Percentiles rank a stretch among this genome's conserved stretches.
phyloP scores from a whole-genome alignment of 225 moss, liverwort and hornwort species.

The Neckera pumila region DNA sequence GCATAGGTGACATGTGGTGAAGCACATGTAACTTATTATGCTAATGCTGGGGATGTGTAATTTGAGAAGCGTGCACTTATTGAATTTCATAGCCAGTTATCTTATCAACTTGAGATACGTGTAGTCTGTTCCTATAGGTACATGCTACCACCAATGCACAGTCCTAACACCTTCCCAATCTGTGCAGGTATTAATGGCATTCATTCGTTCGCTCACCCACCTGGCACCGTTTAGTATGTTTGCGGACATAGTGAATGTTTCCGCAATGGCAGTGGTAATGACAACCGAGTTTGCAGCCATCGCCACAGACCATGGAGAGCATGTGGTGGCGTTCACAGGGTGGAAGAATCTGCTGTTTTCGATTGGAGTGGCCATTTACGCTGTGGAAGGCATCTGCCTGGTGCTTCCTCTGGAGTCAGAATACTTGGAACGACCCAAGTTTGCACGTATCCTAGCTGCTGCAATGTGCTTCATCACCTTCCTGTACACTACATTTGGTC shows the following conservation, averaged over 20 bases:
- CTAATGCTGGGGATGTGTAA: neutral
- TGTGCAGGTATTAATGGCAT: slow-evolving; percentile 61
- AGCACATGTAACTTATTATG: neutral
- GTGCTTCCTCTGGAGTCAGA: slow-evolving; percentile 83
- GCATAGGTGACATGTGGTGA: neutral
- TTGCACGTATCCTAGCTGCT: slow-evolving; percentile 50
- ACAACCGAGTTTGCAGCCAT: slow-evolving; percentile 42
- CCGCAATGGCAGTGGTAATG: slow-evolving; percentile 79
- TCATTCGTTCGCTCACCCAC: slow-evolving; percentile 66
- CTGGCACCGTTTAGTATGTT: slow-evolving; percentile 86
- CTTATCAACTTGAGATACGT: neutral
- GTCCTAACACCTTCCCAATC: neutral
- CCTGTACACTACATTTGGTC: slow-evolving; percentile 51
- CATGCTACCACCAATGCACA: neutral
- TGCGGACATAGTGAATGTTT: slow-evolving; percentile 66
- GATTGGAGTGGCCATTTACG: slow-evolving; percentile 82
- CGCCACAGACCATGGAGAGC: slow-evolving; percentile 21
- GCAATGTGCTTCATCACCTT: slow-evolving; percentile 60
- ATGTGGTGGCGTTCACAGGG: slow-evolving; percentile 56
- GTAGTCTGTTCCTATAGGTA: neutral
- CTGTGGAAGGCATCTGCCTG: slow-evolving; percentile 77
- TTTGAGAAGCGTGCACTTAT: neutral
- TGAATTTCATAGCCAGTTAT: neutral
- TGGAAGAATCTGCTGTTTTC: slow-evolving; percentile 52
- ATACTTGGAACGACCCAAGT: slow-evolving; percentile 57